These are phyloP conservation scores for Lyophyllum decastes DNA, from an alignment of 768 basidiomycete genomes.

Conservation along the genomic window DNA sequence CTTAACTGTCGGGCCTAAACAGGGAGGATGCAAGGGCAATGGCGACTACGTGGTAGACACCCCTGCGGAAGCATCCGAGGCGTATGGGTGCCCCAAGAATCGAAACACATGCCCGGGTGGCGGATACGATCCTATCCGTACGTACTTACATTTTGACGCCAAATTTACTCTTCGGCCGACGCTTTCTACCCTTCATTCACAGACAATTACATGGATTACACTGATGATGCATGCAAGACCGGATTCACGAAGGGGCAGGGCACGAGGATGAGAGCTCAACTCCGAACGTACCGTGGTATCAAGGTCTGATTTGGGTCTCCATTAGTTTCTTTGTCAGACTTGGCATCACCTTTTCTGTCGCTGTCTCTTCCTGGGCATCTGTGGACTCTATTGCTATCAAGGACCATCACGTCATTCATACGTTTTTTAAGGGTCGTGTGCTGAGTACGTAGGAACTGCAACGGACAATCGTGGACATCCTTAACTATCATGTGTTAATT, in stretches of 20 bases:
- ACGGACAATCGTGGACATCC: neutral
- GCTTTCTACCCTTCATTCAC: neutral
- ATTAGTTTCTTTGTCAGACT: neutral
- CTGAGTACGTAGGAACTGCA: neutral
- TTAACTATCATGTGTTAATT: neutral
- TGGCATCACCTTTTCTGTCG: neutral
- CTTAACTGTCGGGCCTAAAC: too few relatives aligned
- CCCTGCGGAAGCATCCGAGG: constrained; percentile 32
- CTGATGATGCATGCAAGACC: constrained; percentile 40
- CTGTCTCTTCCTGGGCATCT: neutral
- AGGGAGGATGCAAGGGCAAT: constrained; percentile 20
- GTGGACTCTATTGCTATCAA: neutral
- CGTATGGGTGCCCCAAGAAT: constrained; percentile 30
- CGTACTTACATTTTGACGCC: constrained; percentile 2
- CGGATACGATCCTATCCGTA: constrained; percentile 36
- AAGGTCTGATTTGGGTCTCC: neutral
- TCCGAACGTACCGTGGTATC: constrained; percentile 28
- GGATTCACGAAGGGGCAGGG: constrained; percentile 38
- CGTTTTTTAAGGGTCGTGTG: neutral
- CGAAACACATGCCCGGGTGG: constrained; percentile 30
- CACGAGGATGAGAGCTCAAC: constrained; percentile 31
- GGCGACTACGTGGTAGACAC: constrained; percentile 40
- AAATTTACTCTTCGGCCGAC: neutral
- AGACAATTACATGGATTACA: constrained; percentile 36
- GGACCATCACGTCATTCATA: neutral